Evolutionary conservation across 1,139 yeast species (phyloP), one percentile per base, ranked within the genome.

Genomic region (Citeromyces hawaiiensis): DNA sequence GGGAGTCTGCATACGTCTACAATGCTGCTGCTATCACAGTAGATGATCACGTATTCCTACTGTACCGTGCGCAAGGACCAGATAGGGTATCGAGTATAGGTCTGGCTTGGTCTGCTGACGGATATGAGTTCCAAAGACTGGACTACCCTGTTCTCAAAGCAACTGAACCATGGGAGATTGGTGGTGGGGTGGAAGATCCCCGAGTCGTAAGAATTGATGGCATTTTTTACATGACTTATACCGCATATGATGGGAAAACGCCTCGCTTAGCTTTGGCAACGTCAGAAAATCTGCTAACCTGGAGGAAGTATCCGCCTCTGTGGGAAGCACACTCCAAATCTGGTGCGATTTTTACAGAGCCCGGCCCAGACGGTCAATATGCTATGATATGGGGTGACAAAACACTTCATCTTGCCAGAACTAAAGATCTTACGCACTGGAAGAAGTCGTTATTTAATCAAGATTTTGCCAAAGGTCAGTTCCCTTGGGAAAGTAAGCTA

Each of bases 111-210:
- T 36, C 38, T 10, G 23, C 27, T 2, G 34, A 36, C 11, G 38
- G 38, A 10, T 36, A 10, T 35, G n/a, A 36, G n/a, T 36, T 36
- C 17, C 17, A 30, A 9, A 15, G 38, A 15, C 32, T 25, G 15
- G 25, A 36, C 23, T 16, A 36, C 11, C 38, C 38, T 11, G 19
- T 36, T n/a, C 21, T 36, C 14, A 4, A 30, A 4, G 34, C 38
- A 9, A 27, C 38, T 3, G 38, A 36, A n/a, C 25, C 38, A 7
- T 36, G 34, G 33, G 38, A 36, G 30, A 17, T 15, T 7, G 38
- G 38, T 15, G 38, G 38, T 11, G 38, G 38, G n/a, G 38, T 36
- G 11, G 38, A 36, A 17, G 38, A 36, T 17, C 38, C 38, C 4
- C 17, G 38, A 14, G 19, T 36, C 11, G 19, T 29, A 8, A 17